phyloP scores from a whole-genome alignment of 148 eudicot genomes.

The Diospyros lotus region DNA sequence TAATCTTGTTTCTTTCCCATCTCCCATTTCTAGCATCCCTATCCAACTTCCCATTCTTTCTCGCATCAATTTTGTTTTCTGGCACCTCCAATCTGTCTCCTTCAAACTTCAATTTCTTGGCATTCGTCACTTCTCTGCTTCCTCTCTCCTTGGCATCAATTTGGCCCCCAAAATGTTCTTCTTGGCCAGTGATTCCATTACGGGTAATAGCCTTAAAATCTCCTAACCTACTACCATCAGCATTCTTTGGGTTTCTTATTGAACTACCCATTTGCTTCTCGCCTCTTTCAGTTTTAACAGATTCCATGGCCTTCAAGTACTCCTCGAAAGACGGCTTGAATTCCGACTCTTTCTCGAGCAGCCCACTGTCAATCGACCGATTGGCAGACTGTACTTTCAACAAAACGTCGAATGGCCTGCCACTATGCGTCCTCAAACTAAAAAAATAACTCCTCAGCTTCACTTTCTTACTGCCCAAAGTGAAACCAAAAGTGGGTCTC shows the following conservation, averaged over 20 bases:
- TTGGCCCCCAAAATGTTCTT: neutral
- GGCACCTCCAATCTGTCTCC: conserved; percentile 1
- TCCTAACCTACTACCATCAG: neutral
- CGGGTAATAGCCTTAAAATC: neutral
- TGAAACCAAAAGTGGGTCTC: conserved; percentile 26
- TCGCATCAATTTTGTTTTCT: conserved; percentile 1
- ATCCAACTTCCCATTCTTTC: conserved; percentile 10
- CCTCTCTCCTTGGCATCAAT: conserved; percentile 1
- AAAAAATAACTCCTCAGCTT: conserved; percentile 19
- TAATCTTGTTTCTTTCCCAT: conserved; percentile 12
- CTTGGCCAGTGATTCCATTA: neutral
- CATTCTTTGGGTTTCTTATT: neutral
- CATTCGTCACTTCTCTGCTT: conserved; percentile 5
- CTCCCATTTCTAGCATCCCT: conserved; percentile 13
- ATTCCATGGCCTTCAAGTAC: conserved; percentile 79
- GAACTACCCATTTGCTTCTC: conserved; percentile 12
- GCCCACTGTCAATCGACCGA: conserved; percentile 1
- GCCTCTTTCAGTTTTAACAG: conserved; percentile 42
- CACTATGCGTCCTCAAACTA: conserved; percentile 3
- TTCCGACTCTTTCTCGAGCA: conserved; percentile 33
- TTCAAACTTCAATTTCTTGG: conserved; percentile 3
- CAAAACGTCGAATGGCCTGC: neutral
- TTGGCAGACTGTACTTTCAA: conserved; percentile 10
- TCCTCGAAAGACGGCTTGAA: conserved; percentile 81
- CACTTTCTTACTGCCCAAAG: conserved; percentile 22